phyloP scores from a whole-genome alignment of 192 early-diverging fungal genomes.

The Diversispora eburnea region DNA sequence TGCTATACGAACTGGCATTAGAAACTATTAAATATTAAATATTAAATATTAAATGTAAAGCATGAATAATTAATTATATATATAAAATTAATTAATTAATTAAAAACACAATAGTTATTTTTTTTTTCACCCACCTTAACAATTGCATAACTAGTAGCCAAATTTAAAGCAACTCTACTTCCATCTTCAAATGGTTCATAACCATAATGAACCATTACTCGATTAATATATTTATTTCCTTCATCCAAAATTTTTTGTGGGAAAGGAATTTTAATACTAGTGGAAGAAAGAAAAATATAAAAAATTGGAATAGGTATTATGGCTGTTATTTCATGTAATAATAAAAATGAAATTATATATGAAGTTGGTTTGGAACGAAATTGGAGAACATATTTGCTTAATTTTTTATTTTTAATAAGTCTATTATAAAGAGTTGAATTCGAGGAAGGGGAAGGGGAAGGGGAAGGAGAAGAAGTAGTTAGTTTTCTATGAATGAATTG shows the following conservation, averaged over 20 bases:
- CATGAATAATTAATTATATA: constrained; percentile 27
- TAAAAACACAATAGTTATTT: no score
- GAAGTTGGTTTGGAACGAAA: constrained; percentile 66
- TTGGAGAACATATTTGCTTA: constrained; percentile 45
- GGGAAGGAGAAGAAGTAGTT: no score
- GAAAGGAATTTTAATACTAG: constrained; percentile 59
- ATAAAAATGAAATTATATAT: constrained; percentile 67
- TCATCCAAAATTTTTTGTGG: constrained; percentile 63
- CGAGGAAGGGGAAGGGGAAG: no score
- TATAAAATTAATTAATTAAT: no score
- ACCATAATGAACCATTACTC: constrained; percentile 57
- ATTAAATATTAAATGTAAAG: constrained; percentile 1
- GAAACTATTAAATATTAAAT: constrained; percentile 30
- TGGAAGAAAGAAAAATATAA: constrained; percentile 60
- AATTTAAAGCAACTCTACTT: constrained; percentile 1
- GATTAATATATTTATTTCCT: constrained; percentile 53
- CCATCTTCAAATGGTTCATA: constrained; percentile 33
- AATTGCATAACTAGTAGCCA: constrained; percentile 71
- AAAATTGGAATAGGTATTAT: constrained; percentile 71
- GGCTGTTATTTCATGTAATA: constrained; percentile 89
- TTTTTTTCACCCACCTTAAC: constrained; percentile 56
- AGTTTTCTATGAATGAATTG: no score
- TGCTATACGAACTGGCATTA: constrained; percentile 66
- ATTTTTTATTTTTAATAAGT: no score
- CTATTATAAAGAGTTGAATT: no score